Percentiles rank a stretch among this genome's conserved stretches.
Conservation (phyloP, 2,329 filamentous ascomycete genomes). For the Pseudogymnoascus sp. region DNA sequence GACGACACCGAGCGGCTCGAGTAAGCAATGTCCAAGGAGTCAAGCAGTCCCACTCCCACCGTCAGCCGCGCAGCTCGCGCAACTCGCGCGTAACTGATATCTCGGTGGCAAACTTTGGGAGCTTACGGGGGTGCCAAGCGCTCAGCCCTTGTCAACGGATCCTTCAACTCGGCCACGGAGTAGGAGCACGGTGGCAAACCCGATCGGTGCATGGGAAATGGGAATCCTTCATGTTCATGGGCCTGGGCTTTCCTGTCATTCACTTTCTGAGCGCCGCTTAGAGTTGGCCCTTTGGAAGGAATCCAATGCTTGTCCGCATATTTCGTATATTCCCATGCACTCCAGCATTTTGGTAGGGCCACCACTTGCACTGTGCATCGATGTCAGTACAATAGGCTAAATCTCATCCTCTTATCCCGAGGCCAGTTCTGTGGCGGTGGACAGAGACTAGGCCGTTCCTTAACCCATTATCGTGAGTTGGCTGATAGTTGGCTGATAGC, state of each 20-base stretch:
- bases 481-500: background rate
- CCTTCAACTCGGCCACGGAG: conserved; percentile 1
- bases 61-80: background rate
- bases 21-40: background rate
- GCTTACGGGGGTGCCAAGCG: background rate
- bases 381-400: background rate
- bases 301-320: background rate
- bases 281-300: background rate
- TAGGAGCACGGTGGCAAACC: background rate
- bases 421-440: background rate
- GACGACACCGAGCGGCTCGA: background rate
- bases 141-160: background rate
- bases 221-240: background rate
- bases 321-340: background rate
- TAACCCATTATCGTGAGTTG: background rate
- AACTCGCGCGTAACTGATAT: background rate
- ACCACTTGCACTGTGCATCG: background rate
- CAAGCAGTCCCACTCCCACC: background rate
- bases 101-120: background rate
- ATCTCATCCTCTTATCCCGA: background rate
- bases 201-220: background rate
- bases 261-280: background rate
- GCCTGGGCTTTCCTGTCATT: background rate
- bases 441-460: background rate
- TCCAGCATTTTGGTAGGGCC: background rate